phyloP scores from a whole-genome alignment of 2,329 filamentous ascomycete species.

The Calonectria pseudoturangicola region DNA sequence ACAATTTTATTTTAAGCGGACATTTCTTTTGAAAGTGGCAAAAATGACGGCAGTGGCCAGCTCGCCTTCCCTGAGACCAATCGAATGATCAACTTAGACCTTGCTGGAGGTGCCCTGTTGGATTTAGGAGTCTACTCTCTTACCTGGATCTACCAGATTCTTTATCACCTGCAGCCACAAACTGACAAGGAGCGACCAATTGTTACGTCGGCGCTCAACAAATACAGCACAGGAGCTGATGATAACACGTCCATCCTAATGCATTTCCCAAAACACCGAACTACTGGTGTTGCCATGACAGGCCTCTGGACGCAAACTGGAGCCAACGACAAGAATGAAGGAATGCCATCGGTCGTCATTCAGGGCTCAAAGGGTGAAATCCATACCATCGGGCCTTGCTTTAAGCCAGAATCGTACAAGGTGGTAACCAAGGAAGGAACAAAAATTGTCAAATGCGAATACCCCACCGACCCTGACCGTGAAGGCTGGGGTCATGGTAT shows the following conservation, averaged over 20 bases:
- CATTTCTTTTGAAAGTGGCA: slow-evolving; percentile 13
- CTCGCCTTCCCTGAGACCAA: slow-evolving; percentile 4
- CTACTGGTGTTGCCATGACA: slow-evolving; percentile 81
- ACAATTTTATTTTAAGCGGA: neutral
- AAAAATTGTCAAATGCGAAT: neutral
- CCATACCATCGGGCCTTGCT: slow-evolving; percentile 3
- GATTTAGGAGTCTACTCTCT: slow-evolving; percentile 91
- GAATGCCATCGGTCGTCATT: slow-evolving; percentile 17
- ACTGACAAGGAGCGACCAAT: slow-evolving; percentile 60
- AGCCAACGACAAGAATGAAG: neutral
- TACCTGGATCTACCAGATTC: slow-evolving; percentile 90
- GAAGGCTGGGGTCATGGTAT: slow-evolving; percentile 11
- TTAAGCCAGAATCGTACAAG: neutral
- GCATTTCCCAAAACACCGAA: slow-evolving; percentile 80
- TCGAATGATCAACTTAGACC: slow-evolving; percentile 74
- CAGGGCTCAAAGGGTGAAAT: slow-evolving; percentile 27
- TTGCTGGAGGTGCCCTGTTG: slow-evolving; percentile 87
- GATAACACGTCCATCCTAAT: slow-evolving; percentile 84
- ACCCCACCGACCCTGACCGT: slow-evolving; percentile 18
- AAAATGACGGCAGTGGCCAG: slow-evolving; percentile 13
- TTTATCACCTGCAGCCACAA: slow-evolving; percentile 85
- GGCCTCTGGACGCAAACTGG: slow-evolving; percentile 5
- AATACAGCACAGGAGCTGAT: slow-evolving; percentile 83
- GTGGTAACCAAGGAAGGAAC: slow-evolving; percentile 13
- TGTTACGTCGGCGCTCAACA: slow-evolving; percentile 76